Evolutionary conservation across 2,329 filamentous ascomycete genomes (phyloP), one percentile per base, ranked within the genome.

Genomic region (Claviceps maximensis): DNA sequence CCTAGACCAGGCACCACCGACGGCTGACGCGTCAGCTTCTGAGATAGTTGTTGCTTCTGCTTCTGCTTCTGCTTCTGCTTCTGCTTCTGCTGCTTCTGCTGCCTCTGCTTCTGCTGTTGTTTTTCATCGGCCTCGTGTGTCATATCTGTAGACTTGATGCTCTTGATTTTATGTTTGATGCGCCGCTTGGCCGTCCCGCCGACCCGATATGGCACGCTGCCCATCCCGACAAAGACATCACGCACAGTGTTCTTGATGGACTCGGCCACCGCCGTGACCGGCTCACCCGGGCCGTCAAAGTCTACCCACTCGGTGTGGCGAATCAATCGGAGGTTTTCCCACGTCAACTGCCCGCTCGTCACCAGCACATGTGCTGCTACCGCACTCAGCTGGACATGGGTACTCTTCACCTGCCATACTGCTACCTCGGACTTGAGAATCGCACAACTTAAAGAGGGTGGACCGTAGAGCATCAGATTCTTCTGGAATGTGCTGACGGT

Each of bases 301-400:
- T 88, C 84, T 58, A 87, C 86, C 83, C 84, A 89, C 59, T 87
- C 83, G 50, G 76, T 79, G 59, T 86, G 82, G 9, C 85, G 73
- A 9, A 86, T 61, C 0, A 88, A 71, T 13, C 78, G 75, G 47
- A 89, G 66, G 54, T 80, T 77, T 53, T 76, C 78, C 78, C 82
- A 87, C 25, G 74, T 73, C 23, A 86, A 62, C 56, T 78, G 74
- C n/a, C 79, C 80, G 56, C 73, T 74, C 36, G 77, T 73, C 3
- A 85, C 78, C 2, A 86, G 67, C 2, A 86, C 69, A 27, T 86
- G 78, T 0, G 84, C 84, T 2, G 84, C 84, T 41, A 87, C 58
- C 0, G 82, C 71, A 54, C 79, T 82, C 0, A 89, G 68, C 58
- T 78, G 73, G 31, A 87, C 62, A 19, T 73, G 74, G 0, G 80